These are phyloP conservation scores for Chlorencoelia australis DNA, from an alignment of 2,329 filamentous ascomycete genomes.

Conservation along the genomic window DNA sequence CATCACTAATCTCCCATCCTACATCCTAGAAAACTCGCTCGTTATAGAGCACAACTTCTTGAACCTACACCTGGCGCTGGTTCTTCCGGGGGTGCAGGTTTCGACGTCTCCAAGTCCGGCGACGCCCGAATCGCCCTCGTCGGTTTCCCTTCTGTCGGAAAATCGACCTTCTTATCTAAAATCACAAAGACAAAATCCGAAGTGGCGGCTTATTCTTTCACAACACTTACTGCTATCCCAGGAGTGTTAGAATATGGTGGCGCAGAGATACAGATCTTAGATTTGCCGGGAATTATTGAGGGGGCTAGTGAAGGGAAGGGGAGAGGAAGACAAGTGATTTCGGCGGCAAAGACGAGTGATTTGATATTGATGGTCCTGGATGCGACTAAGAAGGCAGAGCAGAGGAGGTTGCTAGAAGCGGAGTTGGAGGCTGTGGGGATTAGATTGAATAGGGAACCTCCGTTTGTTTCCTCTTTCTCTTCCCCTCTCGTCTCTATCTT, in stretches of 20 bases:
- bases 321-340: constrained; percentile 90
- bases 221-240: constrained; percentile 91
- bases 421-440: constrained; percentile 95
- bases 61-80: constrained; percentile 78
- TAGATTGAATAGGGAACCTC: constrained; percentile 79
- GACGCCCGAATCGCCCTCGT: constrained; percentile 95
- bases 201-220: constrained; percentile 94
- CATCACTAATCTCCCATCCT: constrained; percentile 4
- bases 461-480: constrained; percentile 41
- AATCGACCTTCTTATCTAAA: constrained; percentile 97
- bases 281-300: constrained; percentile 97
- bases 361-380: constrained; percentile 95
- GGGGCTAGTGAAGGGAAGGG: constrained; percentile 94
- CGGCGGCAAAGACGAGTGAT: constrained; percentile 95
- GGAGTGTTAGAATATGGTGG: constrained; percentile 96
- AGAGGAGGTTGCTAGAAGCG: constrained; percentile 77
- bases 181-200: constrained; percentile 97
- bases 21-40: constrained; percentile 73
- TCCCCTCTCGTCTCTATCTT: not conserved
- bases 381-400: constrained; percentile 92
- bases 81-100: constrained; percentile 70
- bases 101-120: constrained; percentile 90
- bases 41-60: constrained; percentile 85
- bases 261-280: constrained; percentile 94
- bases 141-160: constrained; percentile 97